phyloP scores from a whole-genome alignment of 139 green algal genomes.

The Coccomyxa sp. region DNA sequence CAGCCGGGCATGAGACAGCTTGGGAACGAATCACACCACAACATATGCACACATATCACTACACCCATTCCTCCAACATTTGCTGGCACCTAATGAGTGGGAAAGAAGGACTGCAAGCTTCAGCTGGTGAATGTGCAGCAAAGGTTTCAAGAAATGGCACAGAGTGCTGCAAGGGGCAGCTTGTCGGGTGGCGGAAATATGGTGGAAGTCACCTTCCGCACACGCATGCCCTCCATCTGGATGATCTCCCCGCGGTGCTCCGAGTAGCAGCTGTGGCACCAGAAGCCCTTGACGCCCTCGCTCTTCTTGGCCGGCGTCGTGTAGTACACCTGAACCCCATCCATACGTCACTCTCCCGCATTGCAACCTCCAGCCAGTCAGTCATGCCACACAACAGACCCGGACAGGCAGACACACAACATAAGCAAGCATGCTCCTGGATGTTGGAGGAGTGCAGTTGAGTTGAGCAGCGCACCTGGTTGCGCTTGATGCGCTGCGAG shows the following conservation, averaged over 20 bases:
- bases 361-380: not conserved
- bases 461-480: slow-evolving; percentile 45
- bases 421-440: not conserved
- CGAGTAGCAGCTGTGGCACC: slow-evolving; percentile 81
- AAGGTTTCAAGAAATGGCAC: no score
- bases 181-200: no score
- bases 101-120: no score
- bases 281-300: slow-evolving; percentile 60
- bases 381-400: no score
- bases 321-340: slow-evolving; percentile 37
- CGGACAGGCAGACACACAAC: not conserved
- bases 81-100: not conserved
- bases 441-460: not conserved
- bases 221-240: slow-evolving; percentile 34
- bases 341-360: not conserved
- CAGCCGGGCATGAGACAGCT: no score
- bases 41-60: not conserved
- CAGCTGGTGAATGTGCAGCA: no score
- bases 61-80: not conserved
- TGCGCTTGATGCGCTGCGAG: slow-evolving; percentile 87
- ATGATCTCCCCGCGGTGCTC: slow-evolving; percentile 60
- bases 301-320: slow-evolving; percentile 24
- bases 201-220: slow-evolving; percentile 12
- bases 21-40: no score
- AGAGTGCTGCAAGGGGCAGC: no score